Evolutionary conservation across 306 rosid species (phyloP).

Genomic region (Spatholobus suberectus): DNA sequence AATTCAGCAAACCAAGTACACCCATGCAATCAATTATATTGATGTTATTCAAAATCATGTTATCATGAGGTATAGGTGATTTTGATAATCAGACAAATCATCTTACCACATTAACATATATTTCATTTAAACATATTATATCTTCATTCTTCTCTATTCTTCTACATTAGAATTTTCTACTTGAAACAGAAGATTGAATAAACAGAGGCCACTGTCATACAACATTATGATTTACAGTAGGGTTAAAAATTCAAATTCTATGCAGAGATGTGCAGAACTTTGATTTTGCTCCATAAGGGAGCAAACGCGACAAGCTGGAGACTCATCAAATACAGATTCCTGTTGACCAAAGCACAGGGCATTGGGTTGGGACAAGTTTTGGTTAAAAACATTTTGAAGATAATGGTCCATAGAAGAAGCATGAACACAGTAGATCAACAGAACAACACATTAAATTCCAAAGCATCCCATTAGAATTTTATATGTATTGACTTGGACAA

Average conservation of each 20-base stretch:
- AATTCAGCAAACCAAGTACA: slow-evolving; percentile 16
- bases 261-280: too few species aligned
- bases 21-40: neutral
- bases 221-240: too few species aligned
- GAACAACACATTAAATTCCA: neutral
- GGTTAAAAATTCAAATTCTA: too few species aligned
- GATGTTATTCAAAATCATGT: slow-evolving; percentile 10
- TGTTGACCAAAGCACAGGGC: neutral
- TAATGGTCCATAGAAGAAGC: neutral
- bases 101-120: neutral
- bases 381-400: neutral
- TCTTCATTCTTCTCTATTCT: neutral
- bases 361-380: neutral
- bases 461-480: neutral
- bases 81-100: slow-evolving; percentile 9
- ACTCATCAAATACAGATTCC: too few species aligned
- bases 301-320: neutral
- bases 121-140: neutral
- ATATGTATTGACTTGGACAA: neutral
- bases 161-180: too few species aligned
- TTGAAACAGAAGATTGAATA: too few species aligned
- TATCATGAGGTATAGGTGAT: slow-evolving; percentile 11
- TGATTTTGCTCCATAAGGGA: neutral
- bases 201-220: too few species aligned
- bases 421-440: slow-evolving; percentile 5